These are phyloP conservation scores for Diaporthe sp. DNA, from an alignment of 2,329 filamentous ascomycete genomes.

Conservation along the genomic window DNA sequence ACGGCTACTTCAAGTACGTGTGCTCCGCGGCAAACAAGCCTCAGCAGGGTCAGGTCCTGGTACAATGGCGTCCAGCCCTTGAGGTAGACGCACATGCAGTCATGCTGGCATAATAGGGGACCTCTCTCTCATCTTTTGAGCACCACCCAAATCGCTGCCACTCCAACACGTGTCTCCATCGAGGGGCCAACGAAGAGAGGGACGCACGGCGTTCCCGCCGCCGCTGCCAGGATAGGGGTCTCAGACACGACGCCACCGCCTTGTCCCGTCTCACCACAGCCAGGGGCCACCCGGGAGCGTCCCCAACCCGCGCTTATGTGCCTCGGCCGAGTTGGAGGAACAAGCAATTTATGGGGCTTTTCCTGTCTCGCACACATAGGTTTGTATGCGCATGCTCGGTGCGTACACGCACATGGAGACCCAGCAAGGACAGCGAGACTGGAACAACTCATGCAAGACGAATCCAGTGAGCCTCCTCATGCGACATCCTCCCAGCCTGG, in stretches of 20 bases:
- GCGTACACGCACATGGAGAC: background rate
- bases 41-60: background rate
- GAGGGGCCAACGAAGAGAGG: constrained; percentile 1
- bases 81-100: too few species aligned
- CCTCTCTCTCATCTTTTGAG: background rate
- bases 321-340: constrained; percentile 23
- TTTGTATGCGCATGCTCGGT: background rate
- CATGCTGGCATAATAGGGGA: background rate
- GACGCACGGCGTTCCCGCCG: constrained; percentile 25
- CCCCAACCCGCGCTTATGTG: constrained; percentile 22
- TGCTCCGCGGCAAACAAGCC: background rate
- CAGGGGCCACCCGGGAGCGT: constrained; percentile 23
- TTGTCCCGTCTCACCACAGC: constrained; percentile 28
- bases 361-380: background rate
- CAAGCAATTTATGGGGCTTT: background rate
- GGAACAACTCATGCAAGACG: background rate
- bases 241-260: constrained; percentile 28
- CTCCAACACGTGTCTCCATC: constrained; percentile 31
- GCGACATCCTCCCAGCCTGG: background rate
- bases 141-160: background rate
- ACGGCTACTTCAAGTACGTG: background rate
- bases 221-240: constrained; percentile 23
- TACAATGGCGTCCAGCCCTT: background rate
- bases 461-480: background rate
- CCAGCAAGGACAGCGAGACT: background rate